These are phyloP conservation scores for Neofusicoccum kwambonambiense DNA, from an alignment of 2,329 filamentous ascomycete species.

Conservation along the genomic window DNA sequence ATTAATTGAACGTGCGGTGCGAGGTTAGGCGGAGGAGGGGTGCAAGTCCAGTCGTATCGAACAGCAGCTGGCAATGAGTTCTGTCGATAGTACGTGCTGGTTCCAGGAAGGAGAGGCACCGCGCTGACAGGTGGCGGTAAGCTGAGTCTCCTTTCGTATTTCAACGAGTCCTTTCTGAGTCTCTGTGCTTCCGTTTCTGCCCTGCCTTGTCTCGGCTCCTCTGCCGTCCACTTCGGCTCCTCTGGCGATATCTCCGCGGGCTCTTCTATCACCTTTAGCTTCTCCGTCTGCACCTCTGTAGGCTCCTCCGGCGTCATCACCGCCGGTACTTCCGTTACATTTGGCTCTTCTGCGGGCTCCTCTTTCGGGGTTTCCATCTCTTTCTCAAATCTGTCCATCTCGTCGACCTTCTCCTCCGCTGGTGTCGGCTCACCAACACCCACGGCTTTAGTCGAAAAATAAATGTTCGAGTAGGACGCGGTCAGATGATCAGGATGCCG, in stretches of 20 bases:
- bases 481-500: slow-evolving; percentile 3
- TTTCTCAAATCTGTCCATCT: not conserved
- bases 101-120: slow-evolving; percentile 6
- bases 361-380: not conserved
- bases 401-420: not conserved
- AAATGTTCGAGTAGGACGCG: slow-evolving; percentile 10
- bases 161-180: not conserved
- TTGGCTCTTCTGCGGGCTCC: not conserved
- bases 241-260: not conserved
- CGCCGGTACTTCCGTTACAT: not conserved
- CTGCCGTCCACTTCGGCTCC: not conserved
- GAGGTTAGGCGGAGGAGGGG: slow-evolving; percentile 37
- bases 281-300: not conserved
- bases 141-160: slow-evolving; percentile 4
- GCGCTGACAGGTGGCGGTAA: slow-evolving; percentile 2
- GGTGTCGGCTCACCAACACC: not conserved
- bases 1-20: slow-evolving; percentile 70
- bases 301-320: not conserved
- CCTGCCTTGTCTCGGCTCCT: not conserved
- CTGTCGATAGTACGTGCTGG: slow-evolving; percentile 6
- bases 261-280: not conserved
- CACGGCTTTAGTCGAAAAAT: slow-evolving; percentile 5
- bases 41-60: slow-evolving; percentile 18
- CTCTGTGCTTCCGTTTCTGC: not conserved
- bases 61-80: not conserved